Base-by-base conservation (phyloP, 345 rosid genomes). In the Cardamine chenopodiifolia region DNA sequence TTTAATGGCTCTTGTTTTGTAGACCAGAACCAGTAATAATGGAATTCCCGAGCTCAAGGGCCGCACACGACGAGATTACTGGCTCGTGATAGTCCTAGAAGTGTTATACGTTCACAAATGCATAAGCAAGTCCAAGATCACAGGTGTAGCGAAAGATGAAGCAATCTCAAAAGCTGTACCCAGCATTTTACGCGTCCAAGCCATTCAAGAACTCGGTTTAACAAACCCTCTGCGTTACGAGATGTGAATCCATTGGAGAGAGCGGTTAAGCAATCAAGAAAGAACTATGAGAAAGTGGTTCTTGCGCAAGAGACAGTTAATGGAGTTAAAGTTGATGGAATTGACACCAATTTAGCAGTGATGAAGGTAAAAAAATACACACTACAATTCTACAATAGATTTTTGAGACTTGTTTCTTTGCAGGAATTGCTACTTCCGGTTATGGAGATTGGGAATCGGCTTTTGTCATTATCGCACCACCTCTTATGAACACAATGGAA, bases 11-110 rank as follows among this genome's bases (percentile, higher is more conserved):
- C 57, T 72, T 34, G 70, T 64, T 74, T 55, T 86, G 78, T 78
- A 94, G 98, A 79, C 90, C 92, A 77, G 97, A 94, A 78, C 97
- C 97, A 60, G 92, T 86, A 69, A 80, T 90, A 48, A 73, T 92
- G 23, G 99, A 95, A 85, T 90, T 95, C 77, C 97, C 97, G 94
- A 95, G 82, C 96, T 95, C 34, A 95, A 92, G 80, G 99, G 97
- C 49, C 97, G 90, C 81, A 76, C 86, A 2, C 89, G 97, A 10
- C 86, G 97, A 79, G 97, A 92, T 79, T 92, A 86, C 82, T 95
- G 99, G 99, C 80, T 95, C 11, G 89, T 97, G 35, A 80, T 92
- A 50, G 87, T 92, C 64, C 80, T 72, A 74, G 99, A 95, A 83
- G 85, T 95, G 66, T 78, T 92, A 70, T 86, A 68, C 52, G 88